Base-by-base conservation (phyloP, 208 protist genomes). In the Acanthamoeba lenticulata region DNA sequence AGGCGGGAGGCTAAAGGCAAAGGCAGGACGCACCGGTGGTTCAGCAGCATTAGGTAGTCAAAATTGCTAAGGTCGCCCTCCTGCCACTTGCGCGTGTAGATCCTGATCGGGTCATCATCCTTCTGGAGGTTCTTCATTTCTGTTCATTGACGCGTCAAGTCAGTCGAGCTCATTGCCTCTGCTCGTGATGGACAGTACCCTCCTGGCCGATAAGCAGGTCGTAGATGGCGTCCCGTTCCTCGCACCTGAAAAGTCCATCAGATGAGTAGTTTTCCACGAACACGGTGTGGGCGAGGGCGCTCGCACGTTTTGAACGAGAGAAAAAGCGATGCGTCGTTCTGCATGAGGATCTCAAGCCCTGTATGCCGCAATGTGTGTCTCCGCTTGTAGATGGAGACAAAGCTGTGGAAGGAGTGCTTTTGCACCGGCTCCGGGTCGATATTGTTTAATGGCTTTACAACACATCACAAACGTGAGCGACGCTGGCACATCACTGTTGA, bases 11-110 rank as follows among this genome's bases (percentile, higher is more conserved):
- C 11, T 11, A 21, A 60, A 60, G 52, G 52, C 11, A 60, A 60
- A 21, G n/a, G n/a, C n/a, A 60, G 52, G 32, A 6, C 36, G 7
- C 6, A 77, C 19, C 96, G 83, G 72, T 97, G 96, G 95, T 99
- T 99, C 4, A 99, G 94, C 38, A 97, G 93, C 45, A 97, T 81
- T 19, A 99, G 95, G 94, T 99, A 99, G 49, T 97, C 95, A 88
- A 96, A 98, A 94, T 98, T 99, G 94, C 96, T 98, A 36, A 99
- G 93, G 65, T 97, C 93, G 6, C 98, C 95, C 52, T 95, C 67
- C 21, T 93, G 60, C 65, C 55, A 85, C 34, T 93, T 49, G 4
- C 47, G 67, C n/a, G 55, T 79, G 36, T 93, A 85, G 6, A 38
- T 5, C 38, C 32, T 21, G n/a, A 79, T 49, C 1, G 90, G 65